These are phyloP conservation scores for Pestalotiopsis sp. DNA, from an alignment of 2,329 filamentous ascomycete genomes.

Conservation along the genomic window DNA sequence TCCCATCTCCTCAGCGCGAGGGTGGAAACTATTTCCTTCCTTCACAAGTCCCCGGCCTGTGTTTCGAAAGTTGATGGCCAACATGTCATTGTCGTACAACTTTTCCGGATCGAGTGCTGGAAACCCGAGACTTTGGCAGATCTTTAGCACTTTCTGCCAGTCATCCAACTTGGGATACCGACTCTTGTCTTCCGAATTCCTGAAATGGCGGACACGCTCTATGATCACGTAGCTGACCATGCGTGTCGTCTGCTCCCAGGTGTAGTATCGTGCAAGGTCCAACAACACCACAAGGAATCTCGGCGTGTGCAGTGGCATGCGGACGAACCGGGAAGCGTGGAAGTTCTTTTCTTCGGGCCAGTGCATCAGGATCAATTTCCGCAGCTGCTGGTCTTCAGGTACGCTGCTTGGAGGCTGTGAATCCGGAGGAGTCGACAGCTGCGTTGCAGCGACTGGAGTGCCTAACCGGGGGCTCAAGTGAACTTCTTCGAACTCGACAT, in stretches of 20 bases:
- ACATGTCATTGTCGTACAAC: neutral
- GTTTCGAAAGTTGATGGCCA: constrained; percentile 5
- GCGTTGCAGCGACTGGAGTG: neutral
- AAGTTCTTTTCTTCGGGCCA: neutral
- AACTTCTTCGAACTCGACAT: constrained; percentile 4
- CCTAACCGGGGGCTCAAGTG: neutral
- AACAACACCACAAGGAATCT: constrained; percentile 3
- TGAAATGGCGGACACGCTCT: constrained; percentile 8
- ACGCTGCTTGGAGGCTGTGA: neutral
- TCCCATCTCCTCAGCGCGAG: neutral
- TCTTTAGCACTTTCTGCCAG: neutral
- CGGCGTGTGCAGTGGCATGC: neutral
- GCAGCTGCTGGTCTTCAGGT: neutral
- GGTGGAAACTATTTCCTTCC: constrained; percentile 5
- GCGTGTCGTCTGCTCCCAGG: neutral
- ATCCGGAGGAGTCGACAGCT: neutral
- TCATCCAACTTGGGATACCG: constrained; percentile 10
- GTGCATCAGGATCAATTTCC: neutral
- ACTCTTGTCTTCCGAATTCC: constrained; percentile 1
- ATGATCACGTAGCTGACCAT: constrained; percentile 11
- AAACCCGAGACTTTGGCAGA: constrained; percentile 2
- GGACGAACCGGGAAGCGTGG: neutral
- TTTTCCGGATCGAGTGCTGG: neutral
- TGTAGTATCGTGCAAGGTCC: constrained; percentile 8
- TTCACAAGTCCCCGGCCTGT: neutral